Evolutionary conservation across 2,329 filamentous ascomycete species (phyloP), one percentile per base, ranked within the genome.

Genomic region (Coniochaeta ligniaria): DNA sequence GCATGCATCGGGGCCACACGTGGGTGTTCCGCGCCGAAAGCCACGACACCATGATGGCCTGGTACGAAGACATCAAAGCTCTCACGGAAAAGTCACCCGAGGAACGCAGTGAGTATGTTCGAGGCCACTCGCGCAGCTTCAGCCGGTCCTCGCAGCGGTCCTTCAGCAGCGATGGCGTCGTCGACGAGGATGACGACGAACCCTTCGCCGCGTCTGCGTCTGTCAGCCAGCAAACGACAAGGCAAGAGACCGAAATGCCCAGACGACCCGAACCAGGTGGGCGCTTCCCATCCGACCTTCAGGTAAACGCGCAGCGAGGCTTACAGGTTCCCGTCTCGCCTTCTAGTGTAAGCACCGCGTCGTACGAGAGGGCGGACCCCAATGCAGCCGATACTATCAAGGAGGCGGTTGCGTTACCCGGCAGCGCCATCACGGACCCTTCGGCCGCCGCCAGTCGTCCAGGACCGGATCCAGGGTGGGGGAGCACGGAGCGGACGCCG

Each of bases 41-140:
- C 66, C 81, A 96, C 73, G 94, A 98, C 67, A 97, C 93, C 16
- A 97, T 98, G 94, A 87, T 96, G 79, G 92, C 92, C 54, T 99
- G 95, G 85, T 98, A 92, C 72, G 89, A 95, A 59, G 94, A 96
- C 69, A 94, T 99, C 72, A 92, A 94, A 73, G 86, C 84, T 47
- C 79, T 99, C 63, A 97, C 91, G 6, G 92, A 96, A 72, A 93
- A 90, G 75, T 90, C 89, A 26, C 90, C 92, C 31, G 91, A 96
- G 73, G 93, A 96, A 70, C 89, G 93, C 45, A 91, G 86, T 72
- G 91, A 90, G 31, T 97, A 95, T 71, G 91, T 97, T 45, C 87
- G 91, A 50, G 86, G 86, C 63, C 92, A 96, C 71, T 86, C 89
- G 41, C 84, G 92, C 59, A 94, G 88, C 70, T 74, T 91, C 61